Conservation (phyloP, 108 stramenopile genomes). For the Skeletonema grethae region DNA sequence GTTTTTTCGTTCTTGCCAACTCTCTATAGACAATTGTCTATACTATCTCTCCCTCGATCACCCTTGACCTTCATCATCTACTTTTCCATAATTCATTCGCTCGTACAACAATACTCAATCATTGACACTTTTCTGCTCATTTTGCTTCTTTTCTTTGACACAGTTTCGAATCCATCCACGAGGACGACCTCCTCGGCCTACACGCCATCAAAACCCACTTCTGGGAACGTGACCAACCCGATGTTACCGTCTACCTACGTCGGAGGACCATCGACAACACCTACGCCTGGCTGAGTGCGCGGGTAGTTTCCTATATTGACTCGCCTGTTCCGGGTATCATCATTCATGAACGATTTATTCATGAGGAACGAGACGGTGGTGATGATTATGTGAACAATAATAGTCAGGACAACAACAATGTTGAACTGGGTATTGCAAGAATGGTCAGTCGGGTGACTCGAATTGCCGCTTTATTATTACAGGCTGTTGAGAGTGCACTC, state of each 20-base stretch:
- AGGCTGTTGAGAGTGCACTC: conserved; percentile 68
- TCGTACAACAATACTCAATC: conserved; percentile 3
- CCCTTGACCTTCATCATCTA: not conserved
- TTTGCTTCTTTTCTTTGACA: not conserved
- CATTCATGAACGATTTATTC: conserved; percentile 51
- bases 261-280: conserved; percentile 67
- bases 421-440: conserved; percentile 29
- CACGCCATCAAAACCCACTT: conserved; percentile 79
- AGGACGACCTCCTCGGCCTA: conserved; percentile 78
- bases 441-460: conserved; percentile 61
- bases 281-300: conserved; percentile 76
- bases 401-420: conserved; percentile 17
- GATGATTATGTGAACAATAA: not conserved
- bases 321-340: conserved; percentile 77
- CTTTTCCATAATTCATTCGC: not conserved
- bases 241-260: conserved; percentile 74
- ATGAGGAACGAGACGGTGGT: not conserved
- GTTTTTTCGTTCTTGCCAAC: not conserved
- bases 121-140: conserved; percentile 2
- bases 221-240: conserved; percentile 81
- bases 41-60: not conserved
- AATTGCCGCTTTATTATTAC: conserved; percentile 67
- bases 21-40: not conserved
- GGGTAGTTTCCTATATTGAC: conserved; percentile 73
- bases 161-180: conserved; percentile 75